These are phyloP conservation scores for Blastobotrys arbuscula DNA, from an alignment of 1,139 yeast species.

Conservation along the genomic window DNA sequence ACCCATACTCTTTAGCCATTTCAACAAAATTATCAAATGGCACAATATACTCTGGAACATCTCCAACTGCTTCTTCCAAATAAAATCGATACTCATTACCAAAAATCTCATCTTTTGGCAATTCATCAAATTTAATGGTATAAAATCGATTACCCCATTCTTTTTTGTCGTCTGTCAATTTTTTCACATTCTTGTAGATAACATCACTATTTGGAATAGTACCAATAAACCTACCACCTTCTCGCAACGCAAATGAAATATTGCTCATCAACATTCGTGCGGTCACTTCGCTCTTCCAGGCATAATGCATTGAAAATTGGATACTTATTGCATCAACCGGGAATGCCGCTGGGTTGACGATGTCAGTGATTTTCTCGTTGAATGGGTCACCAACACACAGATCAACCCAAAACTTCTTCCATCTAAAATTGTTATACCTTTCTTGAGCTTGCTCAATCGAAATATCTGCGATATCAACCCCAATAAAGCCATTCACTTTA, in stretches of 20 bases:
- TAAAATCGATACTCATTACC: constrained; percentile 82
- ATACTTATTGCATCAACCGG: constrained; percentile 86
- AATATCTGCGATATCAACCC: constrained; percentile 87
- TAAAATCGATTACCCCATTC: constrained; percentile 85
- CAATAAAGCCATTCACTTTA: constrained; percentile 69
- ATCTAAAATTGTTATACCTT: constrained; percentile 53
- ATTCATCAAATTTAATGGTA: constrained; percentile 68
- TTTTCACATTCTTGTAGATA: constrained; percentile 56
- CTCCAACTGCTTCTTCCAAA: constrained; percentile 88
- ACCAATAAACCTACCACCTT: constrained; percentile 86
- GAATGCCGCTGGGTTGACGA: constrained; percentile 65
- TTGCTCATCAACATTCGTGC: constrained; percentile 69
- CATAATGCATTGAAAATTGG: constrained; percentile 92
- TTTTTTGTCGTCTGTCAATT: constrained; percentile 37
- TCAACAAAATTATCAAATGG: constrained; percentile 85
- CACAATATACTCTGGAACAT: constrained; percentile 96
- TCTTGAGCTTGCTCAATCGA: constrained; percentile 79
- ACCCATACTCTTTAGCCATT: constrained; percentile 76
- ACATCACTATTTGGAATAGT: constrained; percentile 92
- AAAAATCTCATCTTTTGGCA: constrained; percentile 69
- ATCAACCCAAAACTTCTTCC: constrained; percentile 60
- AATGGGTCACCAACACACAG: constrained; percentile 90
- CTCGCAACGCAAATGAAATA: constrained; percentile 64
- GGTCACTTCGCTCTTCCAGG: constrained; percentile 79
- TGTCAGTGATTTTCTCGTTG: constrained; percentile 58